A percentile compares a stretch with the other conserved stretches of the same genome.
Evolutionary conservation across 441 rosid species (phyloP).

Genomic region (Manihot esculenta): DNA sequence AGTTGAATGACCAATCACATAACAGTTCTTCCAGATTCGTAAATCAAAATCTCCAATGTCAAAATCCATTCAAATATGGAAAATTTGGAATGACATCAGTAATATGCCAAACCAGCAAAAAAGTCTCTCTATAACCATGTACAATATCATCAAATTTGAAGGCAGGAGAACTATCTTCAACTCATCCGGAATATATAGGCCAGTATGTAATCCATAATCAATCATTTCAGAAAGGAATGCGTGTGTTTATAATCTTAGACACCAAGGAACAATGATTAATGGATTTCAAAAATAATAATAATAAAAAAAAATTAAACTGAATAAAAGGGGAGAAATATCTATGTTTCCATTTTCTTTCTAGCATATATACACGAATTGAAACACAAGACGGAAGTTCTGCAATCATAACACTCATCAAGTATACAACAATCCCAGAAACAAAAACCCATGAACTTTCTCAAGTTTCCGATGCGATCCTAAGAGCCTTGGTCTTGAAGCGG

Average conservation of each 20-base stretch:
- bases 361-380: background rate
- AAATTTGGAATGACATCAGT: background rate
- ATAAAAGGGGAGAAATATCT: too few relatives aligned
- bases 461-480: slow-evolving; percentile 57
- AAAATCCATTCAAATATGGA: background rate
- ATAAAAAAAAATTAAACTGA: too few relatives aligned
- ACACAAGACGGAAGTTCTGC: background rate
- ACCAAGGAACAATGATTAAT: background rate
- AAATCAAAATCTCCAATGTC: background rate
- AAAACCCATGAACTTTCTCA: slow-evolving; percentile 26
- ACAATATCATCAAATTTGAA: background rate
- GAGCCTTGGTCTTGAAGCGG: slow-evolving; percentile 73
- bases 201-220: background rate
- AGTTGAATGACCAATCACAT: background rate
- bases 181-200: background rate
- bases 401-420: background rate
- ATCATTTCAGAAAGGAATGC: background rate
- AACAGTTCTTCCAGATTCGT: background rate
- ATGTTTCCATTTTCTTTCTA: background rate
- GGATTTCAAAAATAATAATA: background rate
- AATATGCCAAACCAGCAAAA: background rate
- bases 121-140: background rate
- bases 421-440: background rate
- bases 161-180: background rate
- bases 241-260: background rate